A percentile compares a stretch with the other conserved stretches of the same genome.
These are phyloP conservation scores for Kentomonas sorsogonicus DNA, from an alignment of 208 protist genomes.

Conservation along the genomic window DNA sequence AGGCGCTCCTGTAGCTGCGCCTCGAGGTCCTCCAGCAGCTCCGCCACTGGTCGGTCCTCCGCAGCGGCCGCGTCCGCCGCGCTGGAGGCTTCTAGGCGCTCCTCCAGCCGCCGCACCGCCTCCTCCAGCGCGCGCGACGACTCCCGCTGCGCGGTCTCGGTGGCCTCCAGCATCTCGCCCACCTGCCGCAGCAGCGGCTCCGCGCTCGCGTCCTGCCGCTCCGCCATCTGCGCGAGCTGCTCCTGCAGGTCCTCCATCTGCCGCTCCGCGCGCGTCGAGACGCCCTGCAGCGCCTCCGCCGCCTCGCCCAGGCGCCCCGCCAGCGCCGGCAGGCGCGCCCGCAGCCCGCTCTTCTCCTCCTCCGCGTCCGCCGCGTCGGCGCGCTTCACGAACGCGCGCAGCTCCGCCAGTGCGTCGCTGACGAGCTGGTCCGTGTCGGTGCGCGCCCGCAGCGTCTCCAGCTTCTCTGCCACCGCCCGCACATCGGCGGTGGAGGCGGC, in stretches of 20 bases:
- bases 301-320: slow-evolving; percentile 15
- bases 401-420: no score
- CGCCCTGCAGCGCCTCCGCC: slow-evolving; percentile 13
- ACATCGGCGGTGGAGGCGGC: no score
- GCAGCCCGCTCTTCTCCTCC: slow-evolving; percentile 12
- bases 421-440: no score
- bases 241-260: slow-evolving; percentile 8
- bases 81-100: slow-evolving; percentile 6
- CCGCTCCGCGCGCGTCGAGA: slow-evolving; percentile 1
- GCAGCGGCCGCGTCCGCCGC: background rate
- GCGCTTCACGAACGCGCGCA: no score
- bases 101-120: slow-evolving; percentile 15
- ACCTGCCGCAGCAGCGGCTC: slow-evolving; percentile 12
- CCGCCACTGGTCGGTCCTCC: no score
- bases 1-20: slow-evolving; percentile 13
- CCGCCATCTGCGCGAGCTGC: slow-evolving; percentile 2
- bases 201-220: slow-evolving; percentile 9
- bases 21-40: slow-evolving; percentile 19
- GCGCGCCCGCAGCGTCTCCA: no score
- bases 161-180: slow-evolving; percentile 13
- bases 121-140: slow-evolving; percentile 13
- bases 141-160: slow-evolving; percentile 10
- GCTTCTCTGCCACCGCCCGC: no score
- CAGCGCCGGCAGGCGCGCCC: slow-evolving; percentile 6
- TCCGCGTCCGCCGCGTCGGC: background rate